Evolutionary conservation across 192 early-diverging fungal species (phyloP), one percentile per base, ranked within the genome.

Genomic region (Coemansia sp.): DNA sequence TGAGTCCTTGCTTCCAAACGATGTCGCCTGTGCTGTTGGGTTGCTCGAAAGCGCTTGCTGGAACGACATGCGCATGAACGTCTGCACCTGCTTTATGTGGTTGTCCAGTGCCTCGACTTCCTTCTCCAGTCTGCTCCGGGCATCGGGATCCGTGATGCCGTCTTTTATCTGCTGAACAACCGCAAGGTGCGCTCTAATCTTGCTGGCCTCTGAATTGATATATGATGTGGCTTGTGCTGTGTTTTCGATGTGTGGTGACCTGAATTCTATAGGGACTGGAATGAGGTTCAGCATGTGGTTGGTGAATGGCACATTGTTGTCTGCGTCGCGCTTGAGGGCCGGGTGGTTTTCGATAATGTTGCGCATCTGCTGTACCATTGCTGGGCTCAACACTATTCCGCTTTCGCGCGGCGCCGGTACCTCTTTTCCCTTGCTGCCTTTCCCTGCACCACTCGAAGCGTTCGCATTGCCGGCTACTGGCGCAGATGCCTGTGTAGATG

Each of bases 241-340:
- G 57, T 78, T 72, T 22, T 65, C 68, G 13, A 72, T 71, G 13
- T 56, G 37, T 22, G 28, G 34, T 11, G 61, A 31, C 4, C 40
- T 64, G 40, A 71, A 78, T 57, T 78, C 75, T 3, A 59, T 14
- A 1, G 75, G 75, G 1, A 72, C 62, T 13, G 68, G 59, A 14
- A 67, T 55, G 28, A 78, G 38, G 50, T 72, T 61, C 30, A 78
- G 62, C 61, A 78, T 64, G 27, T 78, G 75, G 65, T 72, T 78
- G 37, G 75, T 78, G 41, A 78, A 78, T 9, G 75, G 75, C 22
- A 78, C 59, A 50, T 78, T 78, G 69, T 78, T 78, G 75, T 78
- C 75, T 6, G 75, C 68, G 20, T 78, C 75, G 28, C 64, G 59
- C 44, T 78, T 78, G 27, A 78, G 50, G 19, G 37, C 62, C 6